These are phyloP conservation scores for Tuber calosporum DNA, from an alignment of 495 filamentous ascomycete species.

Conservation along the genomic window DNA sequence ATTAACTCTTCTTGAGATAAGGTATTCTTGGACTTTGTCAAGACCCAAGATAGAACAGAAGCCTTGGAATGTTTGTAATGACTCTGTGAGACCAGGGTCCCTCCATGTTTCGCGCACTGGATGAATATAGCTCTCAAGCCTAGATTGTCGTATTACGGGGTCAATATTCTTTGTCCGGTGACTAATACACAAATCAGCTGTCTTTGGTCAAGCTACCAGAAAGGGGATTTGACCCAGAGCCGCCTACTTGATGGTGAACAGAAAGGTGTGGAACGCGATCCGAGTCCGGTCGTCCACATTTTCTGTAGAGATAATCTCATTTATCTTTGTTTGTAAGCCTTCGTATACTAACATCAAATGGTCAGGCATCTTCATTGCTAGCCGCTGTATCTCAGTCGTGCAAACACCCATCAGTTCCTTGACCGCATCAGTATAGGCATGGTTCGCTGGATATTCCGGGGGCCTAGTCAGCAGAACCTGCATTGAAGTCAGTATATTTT, in stretches of 20 bases:
- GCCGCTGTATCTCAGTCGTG: constrained; percentile 75
- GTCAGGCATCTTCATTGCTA: constrained; percentile 85
- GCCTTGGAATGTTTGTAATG: constrained; percentile 65
- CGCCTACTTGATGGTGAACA: constrained; percentile 82
- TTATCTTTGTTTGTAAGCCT: constrained; percentile 71
- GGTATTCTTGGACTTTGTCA: constrained; percentile 69
- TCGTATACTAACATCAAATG: constrained; percentile 84
- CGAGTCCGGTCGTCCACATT: constrained; percentile 56
- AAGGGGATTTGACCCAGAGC: not conserved
- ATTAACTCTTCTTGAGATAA: constrained; percentile 64
- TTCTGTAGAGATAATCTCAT: constrained; percentile 66
- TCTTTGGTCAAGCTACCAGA: constrained; percentile 1
- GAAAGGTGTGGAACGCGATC: constrained; percentile 61
- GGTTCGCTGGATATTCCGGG: constrained; percentile 58
- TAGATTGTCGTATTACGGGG: constrained; percentile 53
- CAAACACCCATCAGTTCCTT: constrained; percentile 75
- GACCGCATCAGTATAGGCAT: constrained; percentile 79
- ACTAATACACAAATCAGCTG: constrained; percentile 43
- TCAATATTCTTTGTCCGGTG: constrained; percentile 78
- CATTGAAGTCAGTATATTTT: constrained; percentile 13
- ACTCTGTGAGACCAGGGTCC: constrained; percentile 56
- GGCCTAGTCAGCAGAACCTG: constrained; percentile 70
- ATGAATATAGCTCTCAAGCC: constrained; percentile 65
- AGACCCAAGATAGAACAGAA: constrained; percentile 77
- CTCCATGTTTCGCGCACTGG: constrained; percentile 78